Conservation (phyloP, 495 filamentous ascomycete species). For the Alectoria sarmentosa region DNA sequence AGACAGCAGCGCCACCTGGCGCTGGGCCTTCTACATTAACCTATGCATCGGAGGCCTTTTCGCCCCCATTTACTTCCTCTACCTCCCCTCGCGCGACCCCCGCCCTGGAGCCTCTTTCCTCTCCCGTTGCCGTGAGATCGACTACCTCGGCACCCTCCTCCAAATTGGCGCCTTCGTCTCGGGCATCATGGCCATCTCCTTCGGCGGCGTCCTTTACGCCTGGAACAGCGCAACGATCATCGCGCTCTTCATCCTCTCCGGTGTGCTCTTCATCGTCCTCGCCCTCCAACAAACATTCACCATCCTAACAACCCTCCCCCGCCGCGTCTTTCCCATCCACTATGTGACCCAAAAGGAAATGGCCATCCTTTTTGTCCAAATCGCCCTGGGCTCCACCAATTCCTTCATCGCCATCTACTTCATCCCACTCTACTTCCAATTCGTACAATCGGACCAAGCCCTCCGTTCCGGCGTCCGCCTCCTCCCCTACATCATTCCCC, state of each 20-base stretch:
- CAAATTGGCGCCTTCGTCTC: constrained; percentile 37
- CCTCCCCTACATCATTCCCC: constrained; percentile 49
- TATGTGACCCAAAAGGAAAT: constrained; percentile 40
- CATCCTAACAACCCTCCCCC: constrained; percentile 40
- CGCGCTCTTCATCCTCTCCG: constrained; percentile 41
- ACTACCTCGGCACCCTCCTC: constrained; percentile 32
- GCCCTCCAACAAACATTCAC: constrained; percentile 19
- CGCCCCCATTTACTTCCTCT: constrained; percentile 43
- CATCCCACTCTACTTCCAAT: constrained; percentile 13
- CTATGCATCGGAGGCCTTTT: constrained; percentile 47
- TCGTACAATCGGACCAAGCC: too few relatives aligned
- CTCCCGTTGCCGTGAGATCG: constrained; percentile 15
- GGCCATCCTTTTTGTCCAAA: constrained; percentile 40
- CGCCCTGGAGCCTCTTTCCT: neutral
- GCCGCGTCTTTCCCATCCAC: constrained; percentile 49
- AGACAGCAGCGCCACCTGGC: constrained; percentile 45
- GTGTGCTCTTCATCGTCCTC: constrained; percentile 38
- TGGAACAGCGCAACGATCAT: constrained; percentile 43
- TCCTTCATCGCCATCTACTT: constrained; percentile 29
- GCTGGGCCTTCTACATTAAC: constrained; percentile 72
- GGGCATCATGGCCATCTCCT: constrained; percentile 44
- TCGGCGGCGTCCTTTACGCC: constrained; percentile 29
- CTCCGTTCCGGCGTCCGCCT: constrained; percentile 47
- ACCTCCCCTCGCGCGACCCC: constrained; percentile 35
- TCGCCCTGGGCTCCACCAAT: constrained; percentile 23